phyloP scores from a whole-genome alignment of 2,329 filamentous ascomycete species.

The Penicillium occitanis region DNA sequence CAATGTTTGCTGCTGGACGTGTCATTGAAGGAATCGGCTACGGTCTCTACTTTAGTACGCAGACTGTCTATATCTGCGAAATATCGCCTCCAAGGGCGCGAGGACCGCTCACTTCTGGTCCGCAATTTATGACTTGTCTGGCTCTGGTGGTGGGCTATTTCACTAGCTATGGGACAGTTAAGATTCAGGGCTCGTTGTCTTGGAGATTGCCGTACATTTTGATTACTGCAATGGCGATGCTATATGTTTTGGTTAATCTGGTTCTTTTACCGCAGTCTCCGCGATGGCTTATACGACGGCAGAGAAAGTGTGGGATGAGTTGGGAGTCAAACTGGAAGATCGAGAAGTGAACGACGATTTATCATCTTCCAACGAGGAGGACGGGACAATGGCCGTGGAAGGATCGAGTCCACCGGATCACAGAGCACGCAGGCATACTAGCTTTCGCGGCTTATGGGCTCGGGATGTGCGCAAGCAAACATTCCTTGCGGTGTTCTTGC shows the following conservation, averaged over 20 bases:
- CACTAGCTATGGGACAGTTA: not conserved
- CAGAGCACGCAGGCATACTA: conserved; percentile 49
- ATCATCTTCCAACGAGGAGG: not conserved
- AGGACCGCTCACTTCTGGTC: not conserved
- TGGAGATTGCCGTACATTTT: not conserved
- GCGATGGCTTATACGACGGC: not conserved
- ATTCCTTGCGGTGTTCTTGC: conserved; percentile 55
- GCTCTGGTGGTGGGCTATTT: not conserved
- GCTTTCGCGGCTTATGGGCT: conserved; percentile 29
- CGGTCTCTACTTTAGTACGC: not conserved
- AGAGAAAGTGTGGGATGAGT: not conserved
- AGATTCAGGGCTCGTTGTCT: not conserved
- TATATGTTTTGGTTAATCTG: not conserved
- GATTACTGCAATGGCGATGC: not conserved
- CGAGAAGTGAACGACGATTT: not conserved
- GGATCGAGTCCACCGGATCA: conserved; percentile 26
- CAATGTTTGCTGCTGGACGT: not conserved
- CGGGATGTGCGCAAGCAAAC: conserved; percentile 39
- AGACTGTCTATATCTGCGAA: not conserved
- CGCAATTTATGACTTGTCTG: not conserved
- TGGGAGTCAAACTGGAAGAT: not conserved
- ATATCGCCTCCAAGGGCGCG: not conserved
- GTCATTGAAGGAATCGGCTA: not conserved
- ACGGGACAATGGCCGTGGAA: not conserved
- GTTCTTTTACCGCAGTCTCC: not conserved